Evolutionary conservation across 768 basidiomycete species (phyloP).

Genomic region (Gymnopilus junonius): DNA sequence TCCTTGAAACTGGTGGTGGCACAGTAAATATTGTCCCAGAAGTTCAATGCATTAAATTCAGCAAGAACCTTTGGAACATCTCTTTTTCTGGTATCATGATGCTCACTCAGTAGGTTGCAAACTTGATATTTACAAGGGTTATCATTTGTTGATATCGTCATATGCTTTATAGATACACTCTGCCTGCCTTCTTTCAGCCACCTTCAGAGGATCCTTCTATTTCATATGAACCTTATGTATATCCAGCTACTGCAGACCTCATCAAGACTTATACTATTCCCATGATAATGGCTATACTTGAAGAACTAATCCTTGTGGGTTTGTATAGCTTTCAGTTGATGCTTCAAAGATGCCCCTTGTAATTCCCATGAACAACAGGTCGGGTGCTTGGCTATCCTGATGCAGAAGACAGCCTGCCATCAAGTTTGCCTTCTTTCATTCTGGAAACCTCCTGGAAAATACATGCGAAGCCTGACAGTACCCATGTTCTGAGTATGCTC

Average conservation of each 20-base stretch:
- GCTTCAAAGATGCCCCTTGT: neutral
- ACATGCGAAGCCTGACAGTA: constrained; percentile 46
- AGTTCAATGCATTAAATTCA: constrained; percentile 63
- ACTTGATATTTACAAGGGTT: no score
- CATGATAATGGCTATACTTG: constrained; percentile 39
- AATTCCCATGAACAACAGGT: constrained; percentile 27
- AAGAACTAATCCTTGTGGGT: constrained; percentile 44
- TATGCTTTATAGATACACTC: constrained; percentile 5
- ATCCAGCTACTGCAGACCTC: constrained; percentile 31
- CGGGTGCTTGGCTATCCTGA: constrained; percentile 53
- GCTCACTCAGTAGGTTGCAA: constrained; percentile 47
- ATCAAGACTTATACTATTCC: constrained; percentile 41
- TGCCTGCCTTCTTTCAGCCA: constrained; percentile 13
- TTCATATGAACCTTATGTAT: constrained; percentile 27
- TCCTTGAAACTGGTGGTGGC: constrained; percentile 55
- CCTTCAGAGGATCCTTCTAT: constrained; percentile 7
- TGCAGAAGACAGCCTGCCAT: constrained; percentile 48
- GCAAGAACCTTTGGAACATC: constrained; percentile 70
- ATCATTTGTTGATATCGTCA: no score
- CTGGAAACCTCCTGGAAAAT: constrained; percentile 42
- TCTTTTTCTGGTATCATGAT: constrained; percentile 57
- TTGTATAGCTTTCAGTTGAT: neutral
- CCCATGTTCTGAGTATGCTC: constrained; percentile 64
- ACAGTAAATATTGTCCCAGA: constrained; percentile 53
- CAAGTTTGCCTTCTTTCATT: constrained; percentile 41